Conservation (phyloP, 805 yeast species). For the Candida taoyuanica region DNA sequence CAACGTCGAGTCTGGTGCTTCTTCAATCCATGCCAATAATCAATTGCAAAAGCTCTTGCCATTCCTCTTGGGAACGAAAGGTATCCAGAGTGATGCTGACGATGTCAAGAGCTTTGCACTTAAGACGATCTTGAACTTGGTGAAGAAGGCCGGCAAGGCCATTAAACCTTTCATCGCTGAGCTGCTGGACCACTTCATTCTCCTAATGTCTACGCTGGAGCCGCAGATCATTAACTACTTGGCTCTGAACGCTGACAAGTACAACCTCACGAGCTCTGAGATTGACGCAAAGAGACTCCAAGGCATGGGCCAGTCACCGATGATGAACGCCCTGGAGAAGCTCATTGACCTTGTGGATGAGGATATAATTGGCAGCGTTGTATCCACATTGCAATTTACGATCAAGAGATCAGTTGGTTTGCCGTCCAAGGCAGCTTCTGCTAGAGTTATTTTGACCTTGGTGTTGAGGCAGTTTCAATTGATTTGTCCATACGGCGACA, state of each 20-base stretch:
- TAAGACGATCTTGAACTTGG: constrained; percentile 64
- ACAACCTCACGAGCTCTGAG: constrained; percentile 62
- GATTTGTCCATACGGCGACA: constrained; percentile 51
- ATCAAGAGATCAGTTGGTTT: constrained; percentile 75
- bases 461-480: constrained; percentile 50
- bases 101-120: constrained; percentile 77
- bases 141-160: constrained; percentile 56
- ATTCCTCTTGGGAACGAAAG: constrained; percentile 72
- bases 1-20: constrained; percentile 38
- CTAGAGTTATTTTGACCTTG: constrained; percentile 63
- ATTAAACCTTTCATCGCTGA: constrained; percentile 64
- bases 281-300: constrained; percentile 76
- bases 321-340: constrained; percentile 81
- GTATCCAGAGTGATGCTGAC: constrained; percentile 79
- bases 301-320: constrained; percentile 74
- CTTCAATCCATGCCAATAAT: constrained; percentile 37
- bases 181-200: constrained; percentile 63
- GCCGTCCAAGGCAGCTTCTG: constrained; percentile 86
- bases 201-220: constrained; percentile 79
- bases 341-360: constrained; percentile 57
- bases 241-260: constrained; percentile 84
- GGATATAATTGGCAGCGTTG: constrained; percentile 31
- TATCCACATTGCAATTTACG: constrained; percentile 47
- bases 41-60: constrained; percentile 64
- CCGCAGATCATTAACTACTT: constrained; percentile 87